phyloP scores from a whole-genome alignment of 306 rosid genomes.

The Corylus heterophylla region DNA sequence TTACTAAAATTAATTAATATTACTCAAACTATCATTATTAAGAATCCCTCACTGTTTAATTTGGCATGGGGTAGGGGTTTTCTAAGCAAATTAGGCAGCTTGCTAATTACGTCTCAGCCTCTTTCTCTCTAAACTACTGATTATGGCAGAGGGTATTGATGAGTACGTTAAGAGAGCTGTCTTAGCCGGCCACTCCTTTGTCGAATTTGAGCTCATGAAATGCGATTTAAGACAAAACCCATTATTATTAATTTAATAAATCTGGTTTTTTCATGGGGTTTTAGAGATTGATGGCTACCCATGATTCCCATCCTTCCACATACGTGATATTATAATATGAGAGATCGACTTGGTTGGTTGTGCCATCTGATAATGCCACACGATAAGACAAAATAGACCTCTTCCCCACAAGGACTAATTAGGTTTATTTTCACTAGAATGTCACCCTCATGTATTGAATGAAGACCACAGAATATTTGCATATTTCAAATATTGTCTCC shows the following conservation, averaged over 20 bases:
- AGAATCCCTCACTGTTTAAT: background rate
- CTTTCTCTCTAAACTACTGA: constrained; percentile 20
- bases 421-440: constrained; percentile 18
- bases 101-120: constrained; percentile 24
- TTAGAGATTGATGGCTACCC: constrained; percentile 37
- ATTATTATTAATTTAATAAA: constrained; percentile 31
- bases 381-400: constrained; percentile 37
- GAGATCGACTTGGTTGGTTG: constrained; percentile 36
- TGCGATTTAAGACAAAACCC: constrained; percentile 41
- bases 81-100: constrained; percentile 27
- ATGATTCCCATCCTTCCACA: constrained; percentile 35
- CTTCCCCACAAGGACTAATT: constrained; percentile 27
- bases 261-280: constrained; percentile 34
- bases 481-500: background rate
- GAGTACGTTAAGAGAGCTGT: constrained; percentile 80
- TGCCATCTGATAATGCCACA: constrained; percentile 41
- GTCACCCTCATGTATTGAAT: background rate
- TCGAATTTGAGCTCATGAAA: constrained; percentile 57
- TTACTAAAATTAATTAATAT: background rate
- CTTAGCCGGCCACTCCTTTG: constrained; percentile 89
- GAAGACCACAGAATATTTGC: constrained; percentile 7
- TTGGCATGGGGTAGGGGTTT: background rate
- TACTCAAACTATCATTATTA: background rate
- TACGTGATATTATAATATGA: constrained; percentile 27
- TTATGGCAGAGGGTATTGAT: constrained; percentile 29